These are phyloP conservation scores for Russula foetens DNA, from an alignment of 768 basidiomycete genomes.

Conservation along the genomic window DNA sequence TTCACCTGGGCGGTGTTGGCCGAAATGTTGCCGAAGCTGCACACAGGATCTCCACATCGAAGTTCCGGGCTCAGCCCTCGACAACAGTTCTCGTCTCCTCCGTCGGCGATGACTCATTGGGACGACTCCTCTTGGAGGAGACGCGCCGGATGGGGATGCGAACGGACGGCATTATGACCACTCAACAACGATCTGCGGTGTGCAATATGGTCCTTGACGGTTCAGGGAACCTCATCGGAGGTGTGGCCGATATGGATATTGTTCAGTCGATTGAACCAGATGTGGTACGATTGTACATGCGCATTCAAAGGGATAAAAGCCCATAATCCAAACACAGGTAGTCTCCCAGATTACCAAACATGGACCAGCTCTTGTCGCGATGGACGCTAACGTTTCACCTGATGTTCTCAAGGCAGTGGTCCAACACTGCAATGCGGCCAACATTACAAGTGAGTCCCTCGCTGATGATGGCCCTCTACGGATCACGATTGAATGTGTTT, in stretches of 20 bases:
- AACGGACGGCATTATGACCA: constrained; percentile 62
- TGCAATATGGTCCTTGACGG: constrained; percentile 81
- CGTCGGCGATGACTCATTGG: constrained; percentile 72
- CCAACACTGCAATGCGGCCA: constrained; percentile 37
- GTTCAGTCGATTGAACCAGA: constrained; percentile 40
- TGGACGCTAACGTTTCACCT: constrained; percentile 70
- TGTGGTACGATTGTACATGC: constrained; percentile 30
- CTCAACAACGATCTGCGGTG: constrained; percentile 52
- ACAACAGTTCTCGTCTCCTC: constrained; percentile 63
- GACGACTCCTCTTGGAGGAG: constrained; percentile 52
- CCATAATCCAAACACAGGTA: constrained; percentile 36
- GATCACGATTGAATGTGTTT: constrained; percentile 5
- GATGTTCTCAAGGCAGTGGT: constrained; percentile 45
- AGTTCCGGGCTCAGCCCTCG: constrained; percentile 20
- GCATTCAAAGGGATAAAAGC: neutral
- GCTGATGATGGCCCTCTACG: neutral
- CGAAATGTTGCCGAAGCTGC: constrained; percentile 94
- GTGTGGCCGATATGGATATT: constrained; percentile 88
- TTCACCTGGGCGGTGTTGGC: constrained; percentile 81
- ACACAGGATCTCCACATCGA: constrained; percentile 47
- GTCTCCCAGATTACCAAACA: constrained; percentile 39
- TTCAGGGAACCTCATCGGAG: constrained; percentile 64
- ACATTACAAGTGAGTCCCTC: constrained; percentile 45
- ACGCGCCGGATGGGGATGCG: constrained; percentile 63
- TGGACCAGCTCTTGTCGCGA: constrained; percentile 49